Evolutionary conservation across 2,329 filamentous ascomycete species (phyloP), one percentile per base, ranked within the genome.

Genomic region (Exophiala bonariae): DNA sequence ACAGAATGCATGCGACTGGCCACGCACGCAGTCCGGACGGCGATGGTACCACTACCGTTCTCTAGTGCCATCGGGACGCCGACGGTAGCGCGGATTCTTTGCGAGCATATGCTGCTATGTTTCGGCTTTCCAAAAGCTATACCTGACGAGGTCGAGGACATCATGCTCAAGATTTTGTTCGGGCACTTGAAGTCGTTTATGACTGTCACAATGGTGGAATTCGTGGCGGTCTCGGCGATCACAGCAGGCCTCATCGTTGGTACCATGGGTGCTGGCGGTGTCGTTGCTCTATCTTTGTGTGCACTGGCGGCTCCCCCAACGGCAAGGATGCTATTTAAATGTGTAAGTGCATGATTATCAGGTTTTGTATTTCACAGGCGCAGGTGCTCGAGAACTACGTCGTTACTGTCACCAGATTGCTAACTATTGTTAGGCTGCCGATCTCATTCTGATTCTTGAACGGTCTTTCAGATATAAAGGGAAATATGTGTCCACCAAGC

Each of bases 381-480:
- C n/a, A n/a, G n/a, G n/a, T n/a, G n/a, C n/a, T n/a, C n/a, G n/a
- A n/a, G n/a, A n/a, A n/a, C n/a, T n/a, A n/a, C n/a, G 23, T 26
- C 6, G 6, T 26, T 26, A 26, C 11, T 26, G 23, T 6, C 23
- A 11, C 23, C 23, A 11, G 11, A 6, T 26, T 26, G 23, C 23
- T 26, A 11, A 26, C 23, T 11, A 6, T 26, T 26, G 23, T 26
- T 26, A 26, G 23, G 23, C 63, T 6, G 62, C 57, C 46, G 64
- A 66, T 32, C 55, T 66, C 43, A 66, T 63, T 23, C 54, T 65
- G 14, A 63, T 65, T 28, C 56, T 66, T 13, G 59, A 61, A 26
- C 51, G 59, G 34, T 59, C 61, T 0, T 66, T 66, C 52, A 44
- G 56, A 13, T 57, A 59, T 32, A 46, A 49, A 13, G 54, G 54